Evolutionary conservation across 352 stramenopile species (phyloP).

Genomic region (Pythium aquatile): DNA sequence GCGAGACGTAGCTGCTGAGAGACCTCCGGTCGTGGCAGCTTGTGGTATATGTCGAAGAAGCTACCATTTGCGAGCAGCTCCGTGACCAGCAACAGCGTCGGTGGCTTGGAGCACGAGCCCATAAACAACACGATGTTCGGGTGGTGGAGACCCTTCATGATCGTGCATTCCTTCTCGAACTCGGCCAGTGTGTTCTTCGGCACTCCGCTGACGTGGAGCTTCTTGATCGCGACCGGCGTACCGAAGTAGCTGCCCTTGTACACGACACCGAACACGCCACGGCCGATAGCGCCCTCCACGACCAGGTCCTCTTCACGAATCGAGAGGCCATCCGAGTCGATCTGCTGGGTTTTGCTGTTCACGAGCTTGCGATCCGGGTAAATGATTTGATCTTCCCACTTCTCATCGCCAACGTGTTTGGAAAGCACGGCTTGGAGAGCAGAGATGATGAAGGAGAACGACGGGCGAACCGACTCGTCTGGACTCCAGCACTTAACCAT

Average conservation of each 20-base stretch:
- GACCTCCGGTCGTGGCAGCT: conserved; percentile 53
- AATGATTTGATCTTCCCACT: conserved; percentile 84
- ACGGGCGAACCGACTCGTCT: conserved; percentile 63
- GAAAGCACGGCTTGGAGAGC: conserved; percentile 64
- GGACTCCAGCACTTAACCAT: conserved; percentile 81
- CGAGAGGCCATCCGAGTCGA: conserved; percentile 65
- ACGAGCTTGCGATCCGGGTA: conserved; percentile 79
- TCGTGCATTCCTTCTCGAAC: conserved; percentile 83
- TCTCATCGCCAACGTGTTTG: conserved; percentile 69
- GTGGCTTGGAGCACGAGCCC: conserved; percentile 95
- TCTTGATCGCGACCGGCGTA: conserved; percentile 82
- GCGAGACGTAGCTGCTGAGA: conserved; percentile 60
- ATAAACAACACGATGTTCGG: conserved; percentile 99
- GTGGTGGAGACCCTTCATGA: conserved; percentile 92
- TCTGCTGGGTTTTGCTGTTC: conserved; percentile 38
- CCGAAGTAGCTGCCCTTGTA: conserved; percentile 87
- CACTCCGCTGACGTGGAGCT: conserved; percentile 73
- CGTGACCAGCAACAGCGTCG: conserved; percentile 94
- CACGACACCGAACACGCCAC: conserved; percentile 78
- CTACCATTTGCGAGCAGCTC: conserved; percentile 88
- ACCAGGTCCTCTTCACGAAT: conserved; percentile 80
- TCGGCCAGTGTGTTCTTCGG: conserved; percentile 80
- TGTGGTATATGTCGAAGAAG: conserved; percentile 90
- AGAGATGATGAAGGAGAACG: conserved; percentile 83
- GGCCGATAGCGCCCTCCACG: conserved; percentile 65